phyloP scores from a whole-genome alignment of 495 filamentous ascomycete species.

The Cercophora scortea region DNA sequence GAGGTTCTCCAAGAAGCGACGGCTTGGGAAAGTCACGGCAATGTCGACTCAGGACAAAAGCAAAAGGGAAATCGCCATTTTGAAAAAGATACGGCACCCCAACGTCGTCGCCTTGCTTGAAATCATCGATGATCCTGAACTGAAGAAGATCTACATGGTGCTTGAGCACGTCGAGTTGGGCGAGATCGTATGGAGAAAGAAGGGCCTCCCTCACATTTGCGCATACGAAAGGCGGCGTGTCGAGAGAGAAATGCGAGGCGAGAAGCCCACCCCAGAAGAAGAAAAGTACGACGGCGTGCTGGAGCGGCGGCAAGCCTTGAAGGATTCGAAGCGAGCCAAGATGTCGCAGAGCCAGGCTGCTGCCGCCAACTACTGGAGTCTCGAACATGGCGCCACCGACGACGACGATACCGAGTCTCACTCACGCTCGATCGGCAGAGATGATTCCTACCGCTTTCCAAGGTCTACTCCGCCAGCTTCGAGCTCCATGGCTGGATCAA shows the following conservation, averaged over 20 bases:
- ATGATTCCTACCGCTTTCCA: constrained; percentile 13
- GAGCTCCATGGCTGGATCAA: constrained; percentile 27
- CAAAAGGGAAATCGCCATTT: constrained; percentile 91
- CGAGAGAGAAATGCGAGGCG: constrained; percentile 60
- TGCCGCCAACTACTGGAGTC: constrained; percentile 61
- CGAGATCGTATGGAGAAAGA: constrained; percentile 88
- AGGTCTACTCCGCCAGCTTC: constrained; percentile 11
- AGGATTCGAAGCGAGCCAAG: constrained; percentile 48
- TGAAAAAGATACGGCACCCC: constrained; percentile 94
- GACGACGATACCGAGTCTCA: constrained; percentile 43
- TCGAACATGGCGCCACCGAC: constrained; percentile 68
- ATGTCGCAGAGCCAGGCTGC: constrained; percentile 28
- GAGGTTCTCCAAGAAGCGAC: constrained; percentile 83
- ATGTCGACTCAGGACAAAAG: constrained; percentile 78
- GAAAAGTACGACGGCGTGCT: constrained; percentile 51
- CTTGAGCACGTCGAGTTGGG: constrained; percentile 89
- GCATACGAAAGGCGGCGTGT: constrained; percentile 71
- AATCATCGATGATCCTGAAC: constrained; percentile 92
- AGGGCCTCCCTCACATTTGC: constrained; percentile 71
- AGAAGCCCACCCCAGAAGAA: constrained; percentile 53
- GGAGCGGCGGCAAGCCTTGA: constrained; percentile 47
- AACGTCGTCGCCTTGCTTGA: constrained; percentile 93
- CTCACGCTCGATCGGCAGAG: constrained; percentile 24
- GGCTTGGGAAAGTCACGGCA: constrained; percentile 64
- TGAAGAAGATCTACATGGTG: constrained; percentile 97